A percentile compares a stretch with the other conserved stretches of the same genome.
Conservation (phyloP, 805 yeast genomes). For the Wickerhamiella galacta region DNA sequence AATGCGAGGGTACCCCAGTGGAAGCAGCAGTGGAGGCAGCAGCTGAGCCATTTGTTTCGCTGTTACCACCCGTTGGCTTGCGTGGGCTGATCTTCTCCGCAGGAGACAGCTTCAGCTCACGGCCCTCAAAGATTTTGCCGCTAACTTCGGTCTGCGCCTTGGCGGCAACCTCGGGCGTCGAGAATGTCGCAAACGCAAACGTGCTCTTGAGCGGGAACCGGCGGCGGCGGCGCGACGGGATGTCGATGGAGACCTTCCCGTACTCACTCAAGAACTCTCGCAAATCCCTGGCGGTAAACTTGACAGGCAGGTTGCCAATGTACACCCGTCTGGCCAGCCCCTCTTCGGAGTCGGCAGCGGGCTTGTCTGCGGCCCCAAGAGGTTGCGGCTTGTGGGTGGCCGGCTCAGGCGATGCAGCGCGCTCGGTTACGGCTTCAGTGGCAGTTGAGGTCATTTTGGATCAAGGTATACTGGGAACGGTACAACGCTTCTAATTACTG, state of each 20-base stretch:
- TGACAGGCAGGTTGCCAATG: slow-evolving; percentile 37
- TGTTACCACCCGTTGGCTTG: too few species aligned
- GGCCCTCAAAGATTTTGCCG: slow-evolving; percentile 17
- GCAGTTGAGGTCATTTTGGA: too few species aligned
- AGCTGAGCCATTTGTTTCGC: too few species aligned
- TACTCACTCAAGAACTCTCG: slow-evolving; percentile 28
- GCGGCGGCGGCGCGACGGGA: neutral
- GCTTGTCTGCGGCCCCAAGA: too few species aligned
- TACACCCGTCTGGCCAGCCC: slow-evolving; percentile 27
- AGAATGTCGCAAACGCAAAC: slow-evolving; percentile 35
- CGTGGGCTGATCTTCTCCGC: neutral
- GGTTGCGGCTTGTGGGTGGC: too few species aligned
- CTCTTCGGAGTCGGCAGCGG: slow-evolving; percentile 4
- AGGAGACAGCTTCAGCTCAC: neutral
- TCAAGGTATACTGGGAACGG: too few species aligned
- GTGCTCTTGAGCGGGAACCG: slow-evolving; percentile 22
- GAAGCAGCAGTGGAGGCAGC: too few species aligned
- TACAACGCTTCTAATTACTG: too few species aligned
- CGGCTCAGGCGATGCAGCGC: too few species aligned
- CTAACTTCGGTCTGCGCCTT: slow-evolving; percentile 27
- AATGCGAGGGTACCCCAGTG: too few species aligned
- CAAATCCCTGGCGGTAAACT: slow-evolving; percentile 38
- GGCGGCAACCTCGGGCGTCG: slow-evolving; percentile 25
- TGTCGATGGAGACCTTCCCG: slow-evolving; percentile 5
- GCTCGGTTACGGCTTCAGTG: too few species aligned